These are phyloP conservation scores for Phragmites australis DNA, from an alignment of 176 grass and related monocot genomes.

Conservation along the genomic window DNA sequence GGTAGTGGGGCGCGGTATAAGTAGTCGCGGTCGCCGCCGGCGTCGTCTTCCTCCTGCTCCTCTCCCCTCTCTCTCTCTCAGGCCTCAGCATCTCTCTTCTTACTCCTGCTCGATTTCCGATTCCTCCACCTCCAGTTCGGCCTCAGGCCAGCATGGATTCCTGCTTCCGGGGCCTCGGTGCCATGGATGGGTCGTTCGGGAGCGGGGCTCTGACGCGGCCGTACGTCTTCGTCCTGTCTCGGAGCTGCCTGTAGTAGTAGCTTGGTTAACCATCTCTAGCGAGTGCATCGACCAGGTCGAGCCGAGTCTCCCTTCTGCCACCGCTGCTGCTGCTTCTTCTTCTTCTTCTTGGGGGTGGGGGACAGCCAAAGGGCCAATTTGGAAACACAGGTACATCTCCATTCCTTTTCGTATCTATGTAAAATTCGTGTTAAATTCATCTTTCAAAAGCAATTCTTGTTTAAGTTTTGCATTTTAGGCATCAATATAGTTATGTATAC, in stretches of 20 bases:
- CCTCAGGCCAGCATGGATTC: background rate
- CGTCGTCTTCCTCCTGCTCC: background rate
- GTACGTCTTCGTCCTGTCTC: background rate
- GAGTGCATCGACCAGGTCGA: background rate
- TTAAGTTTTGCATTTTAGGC: background rate
- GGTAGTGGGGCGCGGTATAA: background rate
- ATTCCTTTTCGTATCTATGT: background rate
- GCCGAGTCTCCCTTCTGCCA: background rate
- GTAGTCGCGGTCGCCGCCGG: conserved; percentile 12
- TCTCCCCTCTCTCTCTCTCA: background rate
- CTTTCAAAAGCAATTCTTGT: background rate
- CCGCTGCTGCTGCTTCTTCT: background rate
- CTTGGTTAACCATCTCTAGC: background rate
- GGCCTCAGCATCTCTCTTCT: background rate
- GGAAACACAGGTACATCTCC: background rate
- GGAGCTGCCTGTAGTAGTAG: background rate
- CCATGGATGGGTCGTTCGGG: background rate
- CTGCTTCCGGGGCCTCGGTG: background rate
- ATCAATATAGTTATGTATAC: background rate
- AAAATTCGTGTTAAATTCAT: background rate
- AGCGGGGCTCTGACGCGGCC: background rate
- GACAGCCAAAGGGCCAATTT: background rate
- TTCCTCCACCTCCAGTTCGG: background rate
- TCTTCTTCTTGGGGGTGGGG: background rate
- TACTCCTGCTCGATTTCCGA: background rate